Evolutionary conservation across 2,329 filamentous ascomycete genomes (phyloP).

Genomic region (Penicillium sp.): DNA sequence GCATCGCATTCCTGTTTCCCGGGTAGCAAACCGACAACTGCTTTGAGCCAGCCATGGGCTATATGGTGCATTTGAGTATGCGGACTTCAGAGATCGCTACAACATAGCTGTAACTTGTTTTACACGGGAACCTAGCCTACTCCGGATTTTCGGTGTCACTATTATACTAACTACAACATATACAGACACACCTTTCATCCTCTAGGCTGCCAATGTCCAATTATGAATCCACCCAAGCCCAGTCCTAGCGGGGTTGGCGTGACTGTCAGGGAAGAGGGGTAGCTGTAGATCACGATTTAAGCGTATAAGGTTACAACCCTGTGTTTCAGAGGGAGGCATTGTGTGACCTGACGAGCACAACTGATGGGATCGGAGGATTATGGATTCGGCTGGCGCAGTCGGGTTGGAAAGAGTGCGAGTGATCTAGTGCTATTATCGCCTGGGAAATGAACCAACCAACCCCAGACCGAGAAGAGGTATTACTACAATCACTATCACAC

Average conservation of each 20-base stretch:
- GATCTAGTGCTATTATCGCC: background rate
- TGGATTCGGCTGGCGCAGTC: constrained; percentile 11
- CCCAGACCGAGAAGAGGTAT: background rate
- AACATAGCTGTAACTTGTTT: background rate
- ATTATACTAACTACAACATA: no score
- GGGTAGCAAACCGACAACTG: background rate
- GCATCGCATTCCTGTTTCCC: constrained; percentile 1
- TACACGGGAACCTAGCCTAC: background rate
- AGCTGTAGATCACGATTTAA: constrained; percentile 3
- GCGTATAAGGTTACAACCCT: constrained; percentile 14
- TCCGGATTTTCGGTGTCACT: background rate
- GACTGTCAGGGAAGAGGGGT: constrained; percentile 4
- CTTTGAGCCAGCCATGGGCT: background rate
- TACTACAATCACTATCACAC: constrained; percentile 10
- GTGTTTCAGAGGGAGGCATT: constrained; percentile 7
- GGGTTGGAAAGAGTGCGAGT: constrained; percentile 12
- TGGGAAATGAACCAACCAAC: background rate
- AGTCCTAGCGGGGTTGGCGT: background rate
- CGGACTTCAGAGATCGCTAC: background rate
- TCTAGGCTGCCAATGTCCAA: constrained; percentile 2
- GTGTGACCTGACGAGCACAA: constrained; percentile 9
- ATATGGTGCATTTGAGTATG: background rate
- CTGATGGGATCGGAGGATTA: constrained; percentile 19
- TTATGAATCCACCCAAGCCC: constrained; percentile 7
- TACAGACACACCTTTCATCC: background rate